Evolutionary conservation across 2,329 filamentous ascomycete species (phyloP), one percentile per base, ranked within the genome.

Genomic region (Camillea tinctor): DNA sequence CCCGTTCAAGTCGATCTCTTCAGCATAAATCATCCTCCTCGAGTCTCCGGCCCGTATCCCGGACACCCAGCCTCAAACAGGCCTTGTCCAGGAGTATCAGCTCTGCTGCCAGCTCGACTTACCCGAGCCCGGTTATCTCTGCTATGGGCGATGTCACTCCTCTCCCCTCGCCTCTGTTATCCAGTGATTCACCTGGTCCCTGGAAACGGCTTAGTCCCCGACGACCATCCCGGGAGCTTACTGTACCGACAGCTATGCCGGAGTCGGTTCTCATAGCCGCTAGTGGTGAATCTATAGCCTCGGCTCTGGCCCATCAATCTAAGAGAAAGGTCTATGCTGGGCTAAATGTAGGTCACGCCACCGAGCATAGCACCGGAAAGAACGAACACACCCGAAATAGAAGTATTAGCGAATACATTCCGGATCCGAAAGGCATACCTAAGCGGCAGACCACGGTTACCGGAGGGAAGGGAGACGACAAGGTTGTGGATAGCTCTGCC

Each of bases 321-420:
- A 85, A 84, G 70, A 80, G 85, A 66, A 87, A 83, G 66, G 76
- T 79, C 24, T 88, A 87, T 67, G 79, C 80, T 21, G 78, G 78
- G 13, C 74, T 86, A 21, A 70, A 73, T 30, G 68, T 73, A 21
- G 68, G 72, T 40, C 71, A 74, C 56, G 68, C 68, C 52, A 59
- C 63, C 2, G 71, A 72, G 50, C 66, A 65, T 26, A 70, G 63
- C 59, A 69, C 60, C 54, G 70, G 66, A 19, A 72, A 70, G 51
- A 59, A 67, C 50, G 69, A 73, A 15, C 90, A 92, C 73, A 79
- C 80, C 13, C 85, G 91, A 60, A 93, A 95, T 73, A 84, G 93
- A 68, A 97, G 93, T 74, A 79, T 95, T 23, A 97, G 93, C 77
- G 93, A 97, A 65, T 97, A 96, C 74, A 83, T 87, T 0, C 92